Evolutionary conservation across 2,329 filamentous ascomycete species (phyloP), one percentile per base, ranked within the genome.

Genomic region (Aspergillus quadrilineatus): DNA sequence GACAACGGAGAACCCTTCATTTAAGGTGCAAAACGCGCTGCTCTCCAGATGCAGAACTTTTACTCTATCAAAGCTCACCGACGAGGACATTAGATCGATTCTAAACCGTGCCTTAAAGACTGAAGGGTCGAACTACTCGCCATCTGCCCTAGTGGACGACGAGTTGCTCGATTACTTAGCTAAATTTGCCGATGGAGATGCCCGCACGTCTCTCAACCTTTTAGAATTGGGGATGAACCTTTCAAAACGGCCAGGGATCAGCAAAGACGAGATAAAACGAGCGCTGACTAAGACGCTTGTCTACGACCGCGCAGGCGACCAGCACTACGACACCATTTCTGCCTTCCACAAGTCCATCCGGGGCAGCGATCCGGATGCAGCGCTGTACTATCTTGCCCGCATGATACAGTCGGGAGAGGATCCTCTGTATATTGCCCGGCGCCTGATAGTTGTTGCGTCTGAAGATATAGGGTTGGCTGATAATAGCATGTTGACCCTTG

Each of bases 371-470:
- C 75, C 93, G 0, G 89, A 97, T 72, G 94, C 93, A 0, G 84
- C 93, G 0, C 82, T 99, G 1, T 99, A 97, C 77, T 99, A 97
- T 72, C 85, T 99, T 1, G 90, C 90, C 0, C 88, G 94, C 36
- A 99, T 99, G 94, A 84, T 99, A 4, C 89, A 96, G 67, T 94
- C 90, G 0, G 93, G 93, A 57, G 93, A 97, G 74, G 94, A 97
- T 66, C 90, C 93, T 0, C 80, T 97, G 0, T 97, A 93, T 73
- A 87, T 99, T 54, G 93, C 94, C 4, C 86, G 94, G 1, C 88
- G 94, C 34, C 90, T 99, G 80, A 88, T 99, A 6, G 92, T 97
- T 10, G 92, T 97, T 51, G 93, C 94, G 0, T 94, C 89, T 1
- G 94, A 99, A 72, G 94, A 99, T 68, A 85, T 97, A 39, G 94